phyloP scores from a whole-genome alignment of 306 rosid species.

The Sindora glabra region DNA sequence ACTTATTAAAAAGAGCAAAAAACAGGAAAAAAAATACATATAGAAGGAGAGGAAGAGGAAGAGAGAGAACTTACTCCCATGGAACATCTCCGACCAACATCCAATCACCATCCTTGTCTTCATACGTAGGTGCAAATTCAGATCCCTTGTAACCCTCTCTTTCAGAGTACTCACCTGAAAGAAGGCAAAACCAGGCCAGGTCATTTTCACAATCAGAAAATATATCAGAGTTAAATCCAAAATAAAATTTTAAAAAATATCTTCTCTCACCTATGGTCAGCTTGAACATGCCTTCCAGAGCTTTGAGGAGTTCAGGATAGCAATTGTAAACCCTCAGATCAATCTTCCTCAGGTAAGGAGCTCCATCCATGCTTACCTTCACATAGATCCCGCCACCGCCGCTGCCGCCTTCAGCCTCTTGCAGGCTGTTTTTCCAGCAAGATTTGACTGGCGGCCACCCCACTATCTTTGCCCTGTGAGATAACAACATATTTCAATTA shows the following conservation, averaged over 20 bases:
- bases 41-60: too few relatives aligned
- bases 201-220: neutral
- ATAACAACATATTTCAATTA: neutral
- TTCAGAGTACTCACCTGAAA: slow-evolving; percentile 66
- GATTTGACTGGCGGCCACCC: slow-evolving; percentile 96
- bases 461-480: slow-evolving; percentile 66
- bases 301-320: slow-evolving; percentile 58
- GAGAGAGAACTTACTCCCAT: slow-evolving; percentile 67
- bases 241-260: neutral
- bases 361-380: slow-evolving; percentile 96
- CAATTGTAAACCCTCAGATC: slow-evolving; percentile 56
- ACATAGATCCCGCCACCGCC: slow-evolving; percentile 57
- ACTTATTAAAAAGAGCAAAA: too few relatives aligned
- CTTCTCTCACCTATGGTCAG: slow-evolving; percentile 48
- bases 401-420: slow-evolving; percentile 50
- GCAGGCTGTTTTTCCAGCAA: slow-evolving; percentile 59
- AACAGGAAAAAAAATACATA: too few relatives aligned
- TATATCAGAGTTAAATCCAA: neutral
- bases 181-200: neutral
- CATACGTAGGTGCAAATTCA: slow-evolving; percentile 77
- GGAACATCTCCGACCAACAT: slow-evolving; percentile 99
- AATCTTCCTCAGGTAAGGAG: slow-evolving; percentile 88
- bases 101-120: slow-evolving; percentile 95
- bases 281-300: slow-evolving; percentile 73
- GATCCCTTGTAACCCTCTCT: slow-evolving; percentile 90